Percentiles rank a stretch among this genome's conserved stretches.
phyloP scores from a whole-genome alignment of 176 grass and related monocot genomes.

The Phoenix roebelenii region DNA sequence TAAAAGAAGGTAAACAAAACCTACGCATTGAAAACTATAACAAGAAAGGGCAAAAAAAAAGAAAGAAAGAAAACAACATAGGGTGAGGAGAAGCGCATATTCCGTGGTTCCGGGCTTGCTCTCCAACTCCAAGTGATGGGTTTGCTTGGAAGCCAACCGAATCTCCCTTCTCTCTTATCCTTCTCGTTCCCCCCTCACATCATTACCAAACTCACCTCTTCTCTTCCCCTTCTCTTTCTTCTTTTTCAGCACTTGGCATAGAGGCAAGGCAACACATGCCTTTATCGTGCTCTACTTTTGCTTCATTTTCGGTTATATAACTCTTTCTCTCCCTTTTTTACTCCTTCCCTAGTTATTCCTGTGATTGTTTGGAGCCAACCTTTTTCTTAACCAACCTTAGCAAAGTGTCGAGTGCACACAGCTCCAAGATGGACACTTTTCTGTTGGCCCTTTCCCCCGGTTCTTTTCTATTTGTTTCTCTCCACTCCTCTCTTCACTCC shows the following conservation, averaged over 20 bases:
- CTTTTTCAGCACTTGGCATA: not conserved
- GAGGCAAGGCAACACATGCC: not conserved
- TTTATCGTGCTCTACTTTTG: not conserved
- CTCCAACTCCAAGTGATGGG: not conserved
- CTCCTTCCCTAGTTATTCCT: too few relatives aligned
- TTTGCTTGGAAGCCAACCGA: not conserved
- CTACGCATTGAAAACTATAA: too few relatives aligned
- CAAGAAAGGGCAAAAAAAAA: too few relatives aligned
- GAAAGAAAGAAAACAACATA: not conserved
- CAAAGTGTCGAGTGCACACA: not conserved
- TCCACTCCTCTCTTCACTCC: constrained; percentile 12
- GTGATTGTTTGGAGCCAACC: not conserved
- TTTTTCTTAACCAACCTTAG: not conserved
- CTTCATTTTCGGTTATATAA: too few relatives aligned
- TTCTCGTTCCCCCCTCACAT: not conserved
- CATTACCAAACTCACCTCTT: constrained; percentile 1
- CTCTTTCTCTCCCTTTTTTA: too few relatives aligned
- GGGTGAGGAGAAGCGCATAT: not conserved
- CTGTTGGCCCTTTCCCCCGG: not conserved
- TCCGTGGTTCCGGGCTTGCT: not conserved
- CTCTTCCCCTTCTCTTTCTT: not conserved
- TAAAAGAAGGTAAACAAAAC: too few relatives aligned
- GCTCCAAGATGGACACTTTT: not conserved
- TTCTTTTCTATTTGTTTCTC: constrained; percentile 7
- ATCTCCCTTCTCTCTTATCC: not conserved